Percentiles rank a stretch among this genome's conserved stretches.
These are phyloP conservation scores for Xylariaceae sp. DNA, from an alignment of 2,329 filamentous ascomycete species.

Conservation along the genomic window DNA sequence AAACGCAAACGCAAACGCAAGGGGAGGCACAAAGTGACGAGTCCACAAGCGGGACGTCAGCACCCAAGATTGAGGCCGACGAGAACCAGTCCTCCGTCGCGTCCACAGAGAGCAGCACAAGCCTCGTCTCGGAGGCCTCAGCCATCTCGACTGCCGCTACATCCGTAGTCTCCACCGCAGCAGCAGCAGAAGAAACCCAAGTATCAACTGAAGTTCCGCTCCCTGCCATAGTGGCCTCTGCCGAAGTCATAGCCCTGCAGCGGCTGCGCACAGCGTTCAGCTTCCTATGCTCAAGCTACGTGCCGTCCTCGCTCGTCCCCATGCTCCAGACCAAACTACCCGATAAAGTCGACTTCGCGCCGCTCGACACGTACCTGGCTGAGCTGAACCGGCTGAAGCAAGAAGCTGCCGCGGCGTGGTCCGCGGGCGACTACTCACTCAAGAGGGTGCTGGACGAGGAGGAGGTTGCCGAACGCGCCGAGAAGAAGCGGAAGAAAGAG, in stretches of 20 bases:
- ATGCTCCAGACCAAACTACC: slow-evolving; percentile 51
- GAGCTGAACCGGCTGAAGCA: slow-evolving; percentile 70
- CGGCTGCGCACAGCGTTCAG: slow-evolving; percentile 67
- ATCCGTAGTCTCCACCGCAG: slow-evolving; percentile 45
- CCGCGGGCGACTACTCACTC: slow-evolving; percentile 71
- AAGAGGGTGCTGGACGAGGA: slow-evolving; percentile 74
- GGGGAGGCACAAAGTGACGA: slow-evolving; percentile 27
- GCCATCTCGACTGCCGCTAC: slow-evolving; percentile 57
- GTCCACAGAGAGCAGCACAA: slow-evolving; percentile 45
- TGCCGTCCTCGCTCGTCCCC: slow-evolving; percentile 52
- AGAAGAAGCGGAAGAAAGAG: slow-evolving; percentile 85
- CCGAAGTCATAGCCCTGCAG: slow-evolving; percentile 63
- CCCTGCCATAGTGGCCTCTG: slow-evolving; percentile 53
- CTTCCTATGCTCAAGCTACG: slow-evolving; percentile 68
- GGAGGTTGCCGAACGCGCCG: slow-evolving; percentile 66
- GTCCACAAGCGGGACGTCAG: slow-evolving; percentile 30
- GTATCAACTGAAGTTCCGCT: slow-evolving; percentile 33
- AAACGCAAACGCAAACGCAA: slow-evolving; percentile 22
- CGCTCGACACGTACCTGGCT: slow-evolving; percentile 72
- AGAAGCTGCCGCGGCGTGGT: slow-evolving; percentile 73
- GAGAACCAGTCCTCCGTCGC: slow-evolving; percentile 52
- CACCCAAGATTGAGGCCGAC: slow-evolving; percentile 39
- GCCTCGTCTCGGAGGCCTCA: slow-evolving; percentile 47
- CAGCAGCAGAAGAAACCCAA: slow-evolving; percentile 21
- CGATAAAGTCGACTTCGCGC: slow-evolving; percentile 68